These are phyloP conservation scores for Candida odintsovae DNA, from an alignment of 805 yeast species.

Conservation along the genomic window DNA sequence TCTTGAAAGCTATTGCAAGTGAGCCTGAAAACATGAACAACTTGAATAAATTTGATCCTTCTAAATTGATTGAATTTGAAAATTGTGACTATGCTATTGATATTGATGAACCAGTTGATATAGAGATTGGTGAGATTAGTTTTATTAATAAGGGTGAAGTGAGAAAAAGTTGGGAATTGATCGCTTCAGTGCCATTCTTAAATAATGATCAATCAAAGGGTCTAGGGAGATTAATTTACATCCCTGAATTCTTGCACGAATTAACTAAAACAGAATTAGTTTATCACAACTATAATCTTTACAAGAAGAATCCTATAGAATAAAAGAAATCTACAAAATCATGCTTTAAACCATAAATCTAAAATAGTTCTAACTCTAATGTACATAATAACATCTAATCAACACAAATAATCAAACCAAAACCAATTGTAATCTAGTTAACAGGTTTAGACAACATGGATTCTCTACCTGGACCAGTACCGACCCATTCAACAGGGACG, in stretches of 20 bases:
- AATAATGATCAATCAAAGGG: slow-evolving; percentile 48
- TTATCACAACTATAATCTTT: slow-evolving; percentile 47
- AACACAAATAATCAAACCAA: background rate
- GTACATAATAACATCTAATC: background rate
- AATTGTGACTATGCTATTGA: slow-evolving; percentile 72
- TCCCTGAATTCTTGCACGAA: slow-evolving; percentile 34
- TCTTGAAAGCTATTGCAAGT: slow-evolving; percentile 33
- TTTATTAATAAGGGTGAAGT: slow-evolving; percentile 7
- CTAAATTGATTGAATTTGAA: slow-evolving; percentile 42
- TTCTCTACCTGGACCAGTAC: slow-evolving; percentile 97
- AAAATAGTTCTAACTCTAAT: background rate
- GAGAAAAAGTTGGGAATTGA: slow-evolving; percentile 38
- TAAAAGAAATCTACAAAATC: too few species aligned
- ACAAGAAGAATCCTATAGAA: slow-evolving; percentile 19
- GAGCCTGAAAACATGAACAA: slow-evolving; percentile 72
- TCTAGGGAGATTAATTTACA: slow-evolving; percentile 46
- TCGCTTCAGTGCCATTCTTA: slow-evolving; percentile 19
- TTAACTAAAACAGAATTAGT: slow-evolving; percentile 31
- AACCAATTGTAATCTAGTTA: slow-evolving; percentile 5
- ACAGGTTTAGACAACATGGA: slow-evolving; percentile 67
- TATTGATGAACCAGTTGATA: slow-evolving; percentile 42
- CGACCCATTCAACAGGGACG: slow-evolving; percentile 93
- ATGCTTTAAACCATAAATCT: too few species aligned
- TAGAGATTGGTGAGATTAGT: slow-evolving; percentile 35
- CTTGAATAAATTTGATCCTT: slow-evolving; percentile 56